Base-by-base conservation (phyloP, 2,329 filamentous ascomycete genomes). In the Talaromyces sp. region DNA sequence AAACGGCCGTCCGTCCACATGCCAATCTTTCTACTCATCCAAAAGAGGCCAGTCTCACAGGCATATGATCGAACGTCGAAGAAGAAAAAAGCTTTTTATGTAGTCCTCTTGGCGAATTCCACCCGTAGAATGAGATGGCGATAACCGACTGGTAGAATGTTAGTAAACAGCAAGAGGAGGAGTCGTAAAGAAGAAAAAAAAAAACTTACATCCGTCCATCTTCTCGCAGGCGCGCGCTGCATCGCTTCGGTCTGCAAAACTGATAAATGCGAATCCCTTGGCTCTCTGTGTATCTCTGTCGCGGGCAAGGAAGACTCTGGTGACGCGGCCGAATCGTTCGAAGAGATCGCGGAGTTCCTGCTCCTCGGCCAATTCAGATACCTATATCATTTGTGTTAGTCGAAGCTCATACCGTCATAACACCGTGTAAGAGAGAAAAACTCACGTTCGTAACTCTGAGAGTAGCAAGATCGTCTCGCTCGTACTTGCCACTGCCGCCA, bases 221-320 rank as follows among this genome's bases (percentile, higher is more conserved):
- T 97, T 97, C 82, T 90, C 90, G 82, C 92, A 96, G 47, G 95
- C 95, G 83, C 90, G 91, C 72, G 91, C 91, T 71, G 95, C 95
- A 79, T 99, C 95, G 71, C 84, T 81, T 72, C 95, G 85, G 79
- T 99, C 95, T 67, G 90, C 91, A 76, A 95, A 99, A 80, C 92
- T 96, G 84, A 99, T 96, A 79, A 99, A 99, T 31, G 96, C 96
- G 78, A 99, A 99, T 68, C 95, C 95, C 88, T 99, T 99, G 72
- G 95, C 95, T 78, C 94, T 84, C 67, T 93, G 92, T 47, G 95
- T 99, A 74, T 99, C 95, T 77, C 95, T 86, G 83, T 99, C 95
- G 86, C 97, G 98, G 74, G 95, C 95, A 74, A 99, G 82, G 85
- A 99, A 99, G 60, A 99, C 95, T 79, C 95, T 89, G 65, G 94